A percentile compares a stretch with the other conserved stretches of the same genome.
Evolutionary conservation across 768 basidiomycete genomes (phyloP).

Genomic region (Tylopilus sp.): DNA sequence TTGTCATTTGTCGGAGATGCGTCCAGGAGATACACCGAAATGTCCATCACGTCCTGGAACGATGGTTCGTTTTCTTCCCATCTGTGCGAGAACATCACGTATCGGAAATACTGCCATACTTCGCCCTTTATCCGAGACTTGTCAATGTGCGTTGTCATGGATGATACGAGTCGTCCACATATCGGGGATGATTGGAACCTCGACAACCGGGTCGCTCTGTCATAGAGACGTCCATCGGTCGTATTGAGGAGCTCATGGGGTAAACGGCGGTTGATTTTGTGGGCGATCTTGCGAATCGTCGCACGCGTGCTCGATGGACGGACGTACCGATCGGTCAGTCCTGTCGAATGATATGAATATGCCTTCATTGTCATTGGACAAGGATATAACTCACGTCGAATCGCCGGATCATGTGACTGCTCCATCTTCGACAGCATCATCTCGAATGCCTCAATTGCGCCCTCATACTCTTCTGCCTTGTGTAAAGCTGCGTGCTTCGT

Average conservation of each 20-base stretch:
- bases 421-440: not conserved
- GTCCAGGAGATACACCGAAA: not conserved
- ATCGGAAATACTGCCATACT: not conserved
- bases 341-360: not conserved
- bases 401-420: not conserved
- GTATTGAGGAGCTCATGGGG: not conserved
- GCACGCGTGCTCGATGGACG: not conserved
- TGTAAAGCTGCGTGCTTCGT: not conserved
- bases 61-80: not conserved
- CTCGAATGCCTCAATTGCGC: not conserved
- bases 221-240: not conserved
- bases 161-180: not conserved
- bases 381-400: not conserved
- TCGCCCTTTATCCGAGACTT: not conserved
- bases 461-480: not conserved
- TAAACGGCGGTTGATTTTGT: not conserved
- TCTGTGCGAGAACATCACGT: conserved; percentile 1
- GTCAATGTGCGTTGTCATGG: not conserved
- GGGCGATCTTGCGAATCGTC: not conserved
- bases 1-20: not conserved
- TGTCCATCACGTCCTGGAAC: not conserved
- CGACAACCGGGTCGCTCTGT: not conserved
- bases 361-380: not conserved
- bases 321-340: not conserved
- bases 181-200: not conserved